Base-by-base conservation (phyloP, 176 grass and related monocot species). In the Oropetium thomaeum region DNA sequence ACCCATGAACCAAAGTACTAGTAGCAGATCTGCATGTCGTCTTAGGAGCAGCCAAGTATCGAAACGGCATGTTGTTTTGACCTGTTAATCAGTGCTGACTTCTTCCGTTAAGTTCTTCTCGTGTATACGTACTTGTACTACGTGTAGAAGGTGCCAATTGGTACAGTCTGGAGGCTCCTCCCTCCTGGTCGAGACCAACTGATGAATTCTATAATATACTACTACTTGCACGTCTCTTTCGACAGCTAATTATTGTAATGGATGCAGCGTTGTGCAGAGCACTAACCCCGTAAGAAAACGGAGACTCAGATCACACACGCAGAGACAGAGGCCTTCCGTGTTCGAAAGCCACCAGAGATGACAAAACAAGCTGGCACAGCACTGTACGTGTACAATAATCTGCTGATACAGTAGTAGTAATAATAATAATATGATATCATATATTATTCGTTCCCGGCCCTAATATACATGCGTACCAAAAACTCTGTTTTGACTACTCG, bases 361-460 rank as follows among this genome's bases (percentile, higher is more conserved):
- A n/a, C 51, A 32, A n/a, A n/a, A 52, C 19, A 69, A 86, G 70
- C 83, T 74, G 83, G 51, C 83, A 74, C 83, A 74, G 41, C 69
- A 59, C 61, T 58, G n/a, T n/a, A 73, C 12, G 7, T 58, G n/a
- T n/a, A n/a, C n/a, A n/a, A 5, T 67, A 72, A 16, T 16, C 6
- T 55, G 14, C 30, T 78, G 22, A 59, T 34, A n/a, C n/a, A n/a
- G n/a, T n/a, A n/a, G n/a, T n/a, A n/a, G n/a, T n/a, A 32, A 17
- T 30, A 67, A 6, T 25, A 34, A 71, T 1, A 5, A 19, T 20
- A 23, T 23, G 25, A n/a, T 33, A 39, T 51, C 10, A 17, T 29
- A 19, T 27, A 22, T 7, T 13, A 57, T 1, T 5, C 53, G 2
- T 13, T 42, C 35, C 7, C 0, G n/a, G n/a, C 45, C 5, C 45